Evolutionary conservation across 1,284 basidiomycete genomes (phyloP), one percentile per base, ranked within the genome.

Genomic region (Mycosarcoma mackinlayi): DNA sequence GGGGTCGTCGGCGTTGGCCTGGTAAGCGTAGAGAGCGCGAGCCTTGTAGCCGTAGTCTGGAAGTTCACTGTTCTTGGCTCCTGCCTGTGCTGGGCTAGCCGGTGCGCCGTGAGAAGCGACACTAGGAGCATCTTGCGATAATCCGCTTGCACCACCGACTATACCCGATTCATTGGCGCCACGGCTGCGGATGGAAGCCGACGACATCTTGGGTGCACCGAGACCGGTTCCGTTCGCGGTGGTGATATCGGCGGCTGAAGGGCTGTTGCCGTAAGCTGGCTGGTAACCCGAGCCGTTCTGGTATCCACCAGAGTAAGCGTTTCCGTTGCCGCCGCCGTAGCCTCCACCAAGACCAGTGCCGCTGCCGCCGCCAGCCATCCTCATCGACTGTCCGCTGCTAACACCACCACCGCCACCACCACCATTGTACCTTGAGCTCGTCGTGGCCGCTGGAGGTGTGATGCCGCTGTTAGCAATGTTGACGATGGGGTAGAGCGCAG

Each of bases 1-100:
- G 9, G 94, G 92, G 84, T 98, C 95, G 69, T 98, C 94, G 18
- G 92, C 86, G 9, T 91, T 93, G 28, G 94, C 95, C 59, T 88
- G 89, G 85, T 98, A 95, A 46, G 91, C 88, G 85, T 94, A 95
- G 51, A 94, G 85, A 14, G 93, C 93, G 78, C 92, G 91, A 35
- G 92, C 93, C 81, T 88, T 91, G 85, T 91, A 90, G 14, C 76
- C 65, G 61, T 79, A 78, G 48, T 75, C 73, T 13, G 73, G 69
- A 23, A 59, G 61, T 3, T 65, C 52, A 34, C 25, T 24, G 28
- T 30, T 25, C 52, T 51, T 55, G 16, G n/a, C 21, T 11, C 42
- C 57, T 8, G 14, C 49, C 7, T 13, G 33, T 4, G 39, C 44
- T 3, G 52, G 63, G 18, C 49, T 48, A 16, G 50, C 41, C 8